These are phyloP conservation scores for Camellia lanceoleosa DNA, from an alignment of 148 eudicot species.

Conservation along the genomic window DNA sequence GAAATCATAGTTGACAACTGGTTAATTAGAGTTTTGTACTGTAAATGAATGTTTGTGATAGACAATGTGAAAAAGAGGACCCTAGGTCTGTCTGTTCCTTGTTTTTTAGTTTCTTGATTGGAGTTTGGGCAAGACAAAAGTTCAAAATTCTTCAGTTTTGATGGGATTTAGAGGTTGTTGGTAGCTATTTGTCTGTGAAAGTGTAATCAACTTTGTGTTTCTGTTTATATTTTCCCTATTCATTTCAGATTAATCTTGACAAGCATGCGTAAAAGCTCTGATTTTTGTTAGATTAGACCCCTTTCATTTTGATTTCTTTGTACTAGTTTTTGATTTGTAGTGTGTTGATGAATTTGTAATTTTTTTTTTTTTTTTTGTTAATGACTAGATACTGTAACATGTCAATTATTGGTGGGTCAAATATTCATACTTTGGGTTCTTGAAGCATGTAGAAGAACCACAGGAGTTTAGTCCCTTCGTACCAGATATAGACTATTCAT, in stretches of 20 bases:
- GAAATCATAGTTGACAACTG: conserved; percentile 6
- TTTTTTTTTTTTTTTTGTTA: not conserved
- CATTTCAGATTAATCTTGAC: not conserved
- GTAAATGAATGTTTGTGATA: conserved; percentile 15
- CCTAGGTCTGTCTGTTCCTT: not conserved
- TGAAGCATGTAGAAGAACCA: not conserved
- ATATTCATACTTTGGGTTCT: not conserved
- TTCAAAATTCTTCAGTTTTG: not conserved
- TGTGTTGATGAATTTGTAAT: not conserved
- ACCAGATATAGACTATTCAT: not conserved
- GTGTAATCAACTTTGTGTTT: not conserved
- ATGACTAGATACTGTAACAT: not conserved
- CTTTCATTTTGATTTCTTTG: not conserved
- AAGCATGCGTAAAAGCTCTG: too few species aligned
- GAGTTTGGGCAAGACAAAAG: not conserved
- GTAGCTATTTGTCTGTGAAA: not conserved
- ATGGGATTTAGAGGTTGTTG: not conserved
- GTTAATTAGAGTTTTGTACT: conserved; percentile 1
- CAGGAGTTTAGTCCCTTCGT: not conserved
- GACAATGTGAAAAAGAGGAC: not conserved
- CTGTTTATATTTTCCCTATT: not conserved
- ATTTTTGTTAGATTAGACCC: not conserved
- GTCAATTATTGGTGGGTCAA: too few species aligned
- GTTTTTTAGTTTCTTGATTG: conserved; percentile 2
- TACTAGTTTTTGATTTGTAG: not conserved